Percentiles rank a stretch among this genome's conserved stretches.
phyloP scores from a whole-genome alignment of 345 rosid genomes.

The Psidium guajava region DNA sequence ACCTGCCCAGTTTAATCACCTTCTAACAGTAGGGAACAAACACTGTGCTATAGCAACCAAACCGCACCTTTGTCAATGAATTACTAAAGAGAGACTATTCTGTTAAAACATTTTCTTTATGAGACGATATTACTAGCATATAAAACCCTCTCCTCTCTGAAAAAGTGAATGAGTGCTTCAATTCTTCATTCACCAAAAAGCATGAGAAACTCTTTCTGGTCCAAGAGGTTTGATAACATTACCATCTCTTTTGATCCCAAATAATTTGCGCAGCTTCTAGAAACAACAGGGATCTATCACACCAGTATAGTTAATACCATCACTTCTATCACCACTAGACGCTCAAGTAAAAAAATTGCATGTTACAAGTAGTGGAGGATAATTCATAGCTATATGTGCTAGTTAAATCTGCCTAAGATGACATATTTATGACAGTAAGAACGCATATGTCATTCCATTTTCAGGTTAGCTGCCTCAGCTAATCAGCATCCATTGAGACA shows the following conservation, averaged over 20 bases:
- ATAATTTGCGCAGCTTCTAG: background rate
- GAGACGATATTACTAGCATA: background rate
- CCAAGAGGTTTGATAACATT: background rate
- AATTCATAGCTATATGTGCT: background rate
- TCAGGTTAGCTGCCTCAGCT: background rate
- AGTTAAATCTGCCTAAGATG: background rate
- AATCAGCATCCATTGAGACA: background rate
- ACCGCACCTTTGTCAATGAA: background rate
- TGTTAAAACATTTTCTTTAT: background rate
- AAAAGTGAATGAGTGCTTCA: background rate
- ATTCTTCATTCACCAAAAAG: background rate
- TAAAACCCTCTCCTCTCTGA: background rate
- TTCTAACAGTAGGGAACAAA: background rate
- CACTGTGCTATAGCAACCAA: background rate
- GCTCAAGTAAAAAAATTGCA: background rate
- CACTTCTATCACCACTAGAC: background rate
- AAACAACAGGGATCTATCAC: background rate
- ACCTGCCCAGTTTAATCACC: background rate
- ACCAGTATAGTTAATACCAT: background rate
- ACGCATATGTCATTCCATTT: background rate
- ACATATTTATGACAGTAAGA: background rate
- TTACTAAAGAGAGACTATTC: background rate
- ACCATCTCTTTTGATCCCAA: background rate
- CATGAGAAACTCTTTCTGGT: background rate
- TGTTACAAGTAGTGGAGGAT: background rate